Percentiles rank a stretch among this genome's conserved stretches.
phyloP scores from a whole-genome alignment of 257 asterid species.

The Henckelia pumila region DNA sequence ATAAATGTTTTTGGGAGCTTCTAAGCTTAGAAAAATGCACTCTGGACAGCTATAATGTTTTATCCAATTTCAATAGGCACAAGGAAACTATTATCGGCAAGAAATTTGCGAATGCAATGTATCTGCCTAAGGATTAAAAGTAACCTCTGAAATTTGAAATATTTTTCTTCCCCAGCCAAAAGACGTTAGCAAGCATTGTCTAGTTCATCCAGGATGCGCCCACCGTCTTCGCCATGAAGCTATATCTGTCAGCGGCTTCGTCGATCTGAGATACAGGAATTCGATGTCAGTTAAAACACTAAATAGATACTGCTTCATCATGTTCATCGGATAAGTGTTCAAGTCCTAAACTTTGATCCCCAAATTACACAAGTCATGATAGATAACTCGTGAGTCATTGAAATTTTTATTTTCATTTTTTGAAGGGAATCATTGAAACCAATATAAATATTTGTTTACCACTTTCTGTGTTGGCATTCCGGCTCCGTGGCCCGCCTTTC shows the following conservation, averaged over 20 bases:
- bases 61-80: not conserved
- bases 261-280: slow-evolving; percentile 48
- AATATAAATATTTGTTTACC: slow-evolving; percentile 34
- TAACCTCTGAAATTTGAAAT: not conserved
- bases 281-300: not conserved
- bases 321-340: no score
- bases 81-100: not conserved
- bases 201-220: slow-evolving; percentile 70
- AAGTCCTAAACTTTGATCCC: no score
- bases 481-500: slow-evolving; percentile 94
- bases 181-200: slow-evolving; percentile 3
- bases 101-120: not conserved
- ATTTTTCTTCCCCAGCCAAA: not conserved
- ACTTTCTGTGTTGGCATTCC: slow-evolving; percentile 87
- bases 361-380: not conserved
- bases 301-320: not conserved
- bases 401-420: no score
- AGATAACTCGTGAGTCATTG: not conserved
- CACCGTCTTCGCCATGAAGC: slow-evolving; percentile 79
- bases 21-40: no score
- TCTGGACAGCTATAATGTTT: no score
- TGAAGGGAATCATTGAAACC: no score
- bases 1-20: no score
- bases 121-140: not conserved
- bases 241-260: slow-evolving; percentile 73